A percentile compares a stretch with the other conserved stretches of the same genome.
Conservation (phyloP, 768 basidiomycete species). For the Gelatoporia subvermispora region DNA sequence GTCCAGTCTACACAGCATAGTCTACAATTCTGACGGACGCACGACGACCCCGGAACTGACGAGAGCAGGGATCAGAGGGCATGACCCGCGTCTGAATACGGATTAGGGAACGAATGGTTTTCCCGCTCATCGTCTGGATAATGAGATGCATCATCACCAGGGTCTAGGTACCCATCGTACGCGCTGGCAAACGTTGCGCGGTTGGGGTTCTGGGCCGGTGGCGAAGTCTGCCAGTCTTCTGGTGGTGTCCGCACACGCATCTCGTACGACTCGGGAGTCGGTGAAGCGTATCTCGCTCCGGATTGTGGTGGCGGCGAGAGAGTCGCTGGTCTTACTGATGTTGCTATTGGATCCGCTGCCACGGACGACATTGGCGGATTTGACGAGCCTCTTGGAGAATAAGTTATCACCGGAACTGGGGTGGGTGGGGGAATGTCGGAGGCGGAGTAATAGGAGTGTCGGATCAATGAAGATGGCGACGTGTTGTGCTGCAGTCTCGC, state of each 20-base stretch:
- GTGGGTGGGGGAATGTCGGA: slow-evolving; percentile 49
- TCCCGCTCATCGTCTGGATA: slow-evolving; percentile 1
- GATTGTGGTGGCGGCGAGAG: slow-evolving; percentile 9
- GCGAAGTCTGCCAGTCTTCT: slow-evolving; percentile 8
- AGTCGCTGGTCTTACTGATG: slow-evolving; percentile 5
- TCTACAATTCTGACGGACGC: too few relatives aligned
- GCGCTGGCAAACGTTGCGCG: slow-evolving; percentile 7
- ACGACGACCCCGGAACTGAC: too few relatives aligned
- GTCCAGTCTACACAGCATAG: not conserved
- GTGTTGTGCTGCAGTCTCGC: not conserved
- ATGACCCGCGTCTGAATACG: too few relatives aligned
- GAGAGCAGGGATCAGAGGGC: too few relatives aligned
- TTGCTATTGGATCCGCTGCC: slow-evolving; percentile 8
- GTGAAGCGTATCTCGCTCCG: slow-evolving; percentile 24
- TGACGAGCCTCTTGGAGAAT: slow-evolving; percentile 21
- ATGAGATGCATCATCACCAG: slow-evolving; percentile 1
- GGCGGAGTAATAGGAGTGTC: slow-evolving; percentile 56
- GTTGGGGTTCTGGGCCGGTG: not conserved
- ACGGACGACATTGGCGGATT: slow-evolving; percentile 23
- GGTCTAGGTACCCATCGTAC: slow-evolving; percentile 12
- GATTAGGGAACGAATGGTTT: not conserved
- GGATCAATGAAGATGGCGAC: slow-evolving; percentile 10
- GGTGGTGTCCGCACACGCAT: slow-evolving; percentile 32
- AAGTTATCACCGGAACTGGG: slow-evolving; percentile 40
- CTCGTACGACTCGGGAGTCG: slow-evolving; percentile 29